Evolutionary conservation across 2,329 filamentous ascomycete genomes (phyloP).

Genomic region (Domatiomyces globalis): DNA sequence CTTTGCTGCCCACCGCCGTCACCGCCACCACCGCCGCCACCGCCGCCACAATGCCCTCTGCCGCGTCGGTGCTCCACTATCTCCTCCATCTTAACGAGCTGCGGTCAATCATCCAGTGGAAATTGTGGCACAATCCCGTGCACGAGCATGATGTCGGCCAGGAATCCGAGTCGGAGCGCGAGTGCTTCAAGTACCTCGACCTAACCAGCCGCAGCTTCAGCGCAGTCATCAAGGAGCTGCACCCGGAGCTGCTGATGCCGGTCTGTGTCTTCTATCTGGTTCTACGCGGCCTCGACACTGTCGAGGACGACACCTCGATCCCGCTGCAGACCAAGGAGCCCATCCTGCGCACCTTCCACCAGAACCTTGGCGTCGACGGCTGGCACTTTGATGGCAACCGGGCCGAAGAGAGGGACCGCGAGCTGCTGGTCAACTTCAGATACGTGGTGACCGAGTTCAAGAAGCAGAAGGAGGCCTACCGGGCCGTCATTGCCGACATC

Average conservation of each 20-base stretch:
- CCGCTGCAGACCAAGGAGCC: conserved; percentile 69
- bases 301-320: conserved; percentile 97
- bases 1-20: not conserved
- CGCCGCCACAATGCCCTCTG: conserved; percentile 26
- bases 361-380: conserved; percentile 64
- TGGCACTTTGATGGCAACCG: conserved; percentile 84
- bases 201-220: conserved; percentile 86
- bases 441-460: conserved; percentile 74
- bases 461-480: conserved; percentile 73
- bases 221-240: conserved; percentile 86
- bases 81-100: conserved; percentile 62
- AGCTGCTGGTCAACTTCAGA: conserved; percentile 85
- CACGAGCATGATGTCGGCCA: conserved; percentile 65
- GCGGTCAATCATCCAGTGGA: conserved; percentile 83
- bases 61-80: conserved; percentile 51
- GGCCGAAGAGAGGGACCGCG: conserved; percentile 83
- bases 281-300: conserved; percentile 86
- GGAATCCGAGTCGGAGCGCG: conserved; percentile 57
- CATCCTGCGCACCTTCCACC: conserved; percentile 66
- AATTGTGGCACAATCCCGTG: conserved; percentile 90
- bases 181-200: conserved; percentile 77
- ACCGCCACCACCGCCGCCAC: not conserved
- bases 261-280: conserved; percentile 86
- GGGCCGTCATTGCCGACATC: conserved; percentile 80
- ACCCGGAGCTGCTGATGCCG: conserved; percentile 82